phyloP scores from a whole-genome alignment of 139 green algal genomes.

The Nannochloris sp. region DNA sequence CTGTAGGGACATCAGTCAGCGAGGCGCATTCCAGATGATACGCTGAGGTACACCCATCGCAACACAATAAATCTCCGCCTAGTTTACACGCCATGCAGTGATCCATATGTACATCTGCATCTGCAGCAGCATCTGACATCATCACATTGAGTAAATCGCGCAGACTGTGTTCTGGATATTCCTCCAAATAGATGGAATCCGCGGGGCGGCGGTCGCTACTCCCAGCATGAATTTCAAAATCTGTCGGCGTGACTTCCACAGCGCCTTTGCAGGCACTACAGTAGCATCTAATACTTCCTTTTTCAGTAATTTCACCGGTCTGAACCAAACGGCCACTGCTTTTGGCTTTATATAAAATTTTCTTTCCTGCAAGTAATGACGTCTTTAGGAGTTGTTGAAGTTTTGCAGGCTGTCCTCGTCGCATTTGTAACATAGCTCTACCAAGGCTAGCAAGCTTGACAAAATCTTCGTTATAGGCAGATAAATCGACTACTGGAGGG shows the following conservation, averaged over 20 bases:
- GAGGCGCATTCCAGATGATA: conserved; percentile 31
- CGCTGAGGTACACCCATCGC: conserved; percentile 37
- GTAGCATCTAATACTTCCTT: conserved; percentile 31
- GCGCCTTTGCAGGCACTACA: conserved; percentile 23
- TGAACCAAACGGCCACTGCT: background rate
- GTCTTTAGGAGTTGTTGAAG: conserved; percentile 36
- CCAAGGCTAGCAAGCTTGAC: conserved; percentile 5
- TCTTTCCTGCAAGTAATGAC: conserved; percentile 23
- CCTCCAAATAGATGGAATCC: conserved; percentile 38
- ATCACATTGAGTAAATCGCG: conserved; percentile 30
- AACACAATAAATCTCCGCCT: conserved; percentile 38
- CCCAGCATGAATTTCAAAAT: conserved; percentile 45
- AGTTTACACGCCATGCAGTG: conserved; percentile 37
- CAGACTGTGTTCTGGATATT: background rate
- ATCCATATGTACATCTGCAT: conserved; percentile 36
- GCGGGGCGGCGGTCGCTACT: conserved; percentile 28
- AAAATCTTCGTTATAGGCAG: conserved; percentile 6
- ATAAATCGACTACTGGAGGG: no score
- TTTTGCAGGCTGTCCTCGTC: conserved; percentile 1
- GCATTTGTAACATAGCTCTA: conserved; percentile 10
- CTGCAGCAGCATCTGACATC: conserved; percentile 11
- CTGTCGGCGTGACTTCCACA: conserved; percentile 6
- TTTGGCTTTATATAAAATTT: conserved; percentile 23
- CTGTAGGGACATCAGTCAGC: conserved; percentile 20
- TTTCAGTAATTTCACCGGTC: conserved; percentile 18